phyloP scores from a whole-genome alignment of 345 rosid species.

The Euphorbia peplus region DNA sequence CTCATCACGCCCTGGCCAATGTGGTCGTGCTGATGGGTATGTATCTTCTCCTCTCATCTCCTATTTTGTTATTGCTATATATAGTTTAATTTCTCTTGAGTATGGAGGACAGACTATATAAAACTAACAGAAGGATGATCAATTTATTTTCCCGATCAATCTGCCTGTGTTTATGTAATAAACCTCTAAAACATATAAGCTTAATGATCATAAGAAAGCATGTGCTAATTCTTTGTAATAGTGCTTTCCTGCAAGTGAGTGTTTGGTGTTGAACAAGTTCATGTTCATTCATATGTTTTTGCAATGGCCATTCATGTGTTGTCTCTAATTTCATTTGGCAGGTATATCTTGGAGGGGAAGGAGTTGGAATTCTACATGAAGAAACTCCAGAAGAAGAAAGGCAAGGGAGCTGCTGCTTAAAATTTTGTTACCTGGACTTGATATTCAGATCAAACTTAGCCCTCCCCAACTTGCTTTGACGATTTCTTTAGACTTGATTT shows the following conservation, averaged over 20 bases:
- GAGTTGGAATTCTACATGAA: constrained; percentile 80
- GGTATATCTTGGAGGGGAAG: constrained; percentile 61
- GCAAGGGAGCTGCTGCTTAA: constrained; percentile 72
- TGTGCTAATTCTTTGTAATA: not conserved
- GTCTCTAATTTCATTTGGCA: constrained; percentile 18
- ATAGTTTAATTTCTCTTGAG: not conserved
- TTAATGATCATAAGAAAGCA: not conserved
- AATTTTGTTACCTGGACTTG: constrained; percentile 6
- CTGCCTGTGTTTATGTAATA: not conserved
- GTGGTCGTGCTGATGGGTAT: constrained; percentile 33
- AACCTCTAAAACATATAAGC: not conserved
- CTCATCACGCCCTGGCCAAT: constrained; percentile 31
- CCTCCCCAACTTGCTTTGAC: not conserved
- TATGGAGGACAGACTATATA: too few species aligned
- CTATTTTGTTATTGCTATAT: not conserved
- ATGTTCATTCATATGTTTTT: not conserved
- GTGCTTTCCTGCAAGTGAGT: not conserved
- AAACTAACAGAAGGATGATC: not conserved
- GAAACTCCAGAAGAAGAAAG: constrained; percentile 87
- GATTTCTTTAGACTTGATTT: not conserved
- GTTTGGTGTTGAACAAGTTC: not conserved
- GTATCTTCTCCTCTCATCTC: not conserved
- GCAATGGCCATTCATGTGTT: not conserved
- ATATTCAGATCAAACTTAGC: not conserved
- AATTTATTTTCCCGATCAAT: not conserved